Evolutionary conservation across 1,284 basidiomycete genomes (phyloP).

Genomic region (Coniferiporia sulphurascens): DNA sequence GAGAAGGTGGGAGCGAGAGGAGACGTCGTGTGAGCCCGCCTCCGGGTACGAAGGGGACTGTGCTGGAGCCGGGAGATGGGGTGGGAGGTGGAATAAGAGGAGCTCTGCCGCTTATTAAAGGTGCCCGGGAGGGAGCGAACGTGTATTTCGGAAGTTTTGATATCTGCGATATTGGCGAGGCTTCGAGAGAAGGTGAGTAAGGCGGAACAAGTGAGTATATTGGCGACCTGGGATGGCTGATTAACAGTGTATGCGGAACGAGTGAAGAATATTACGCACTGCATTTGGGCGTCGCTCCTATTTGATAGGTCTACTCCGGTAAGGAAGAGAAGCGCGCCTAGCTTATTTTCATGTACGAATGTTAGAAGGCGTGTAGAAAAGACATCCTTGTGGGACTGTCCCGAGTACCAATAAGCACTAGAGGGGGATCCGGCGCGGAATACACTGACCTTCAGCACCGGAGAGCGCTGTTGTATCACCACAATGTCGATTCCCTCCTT

Average conservation of each 20-base stretch:
- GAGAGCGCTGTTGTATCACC: slow-evolving; percentile 73
- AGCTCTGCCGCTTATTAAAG: neutral
- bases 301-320: slow-evolving; percentile 72
- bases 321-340: slow-evolving; percentile 54
- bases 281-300: slow-evolving; percentile 70
- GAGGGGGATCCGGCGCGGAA: neutral
- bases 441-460: slow-evolving; percentile 58
- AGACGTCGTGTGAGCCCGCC: slow-evolving; percentile 69
- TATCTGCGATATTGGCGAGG: slow-evolving; percentile 38
- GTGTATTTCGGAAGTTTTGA: slow-evolving; percentile 41
- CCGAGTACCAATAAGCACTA: slow-evolving; percentile 5
- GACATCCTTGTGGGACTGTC: slow-evolving; percentile 60
- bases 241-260: slow-evolving; percentile 12
- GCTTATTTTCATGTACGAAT: slow-evolving; percentile 46
- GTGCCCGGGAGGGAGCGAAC: slow-evolving; percentile 23
- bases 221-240: slow-evolving; percentile 41
- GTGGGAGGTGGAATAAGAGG: slow-evolving; percentile 20
- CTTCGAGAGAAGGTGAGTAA: slow-evolving; percentile 33
- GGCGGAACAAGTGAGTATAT: slow-evolving; percentile 49
- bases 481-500: slow-evolving; percentile 42
- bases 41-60: slow-evolving; percentile 64
- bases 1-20: slow-evolving; percentile 38
- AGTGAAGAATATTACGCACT: slow-evolving; percentile 41
- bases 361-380: slow-evolving; percentile 54
- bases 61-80: slow-evolving; percentile 29